Evolutionary conservation across 1,284 basidiomycete genomes (phyloP), one percentile per base, ranked within the genome.

Genomic region (Ustilago xerochloae): DNA sequence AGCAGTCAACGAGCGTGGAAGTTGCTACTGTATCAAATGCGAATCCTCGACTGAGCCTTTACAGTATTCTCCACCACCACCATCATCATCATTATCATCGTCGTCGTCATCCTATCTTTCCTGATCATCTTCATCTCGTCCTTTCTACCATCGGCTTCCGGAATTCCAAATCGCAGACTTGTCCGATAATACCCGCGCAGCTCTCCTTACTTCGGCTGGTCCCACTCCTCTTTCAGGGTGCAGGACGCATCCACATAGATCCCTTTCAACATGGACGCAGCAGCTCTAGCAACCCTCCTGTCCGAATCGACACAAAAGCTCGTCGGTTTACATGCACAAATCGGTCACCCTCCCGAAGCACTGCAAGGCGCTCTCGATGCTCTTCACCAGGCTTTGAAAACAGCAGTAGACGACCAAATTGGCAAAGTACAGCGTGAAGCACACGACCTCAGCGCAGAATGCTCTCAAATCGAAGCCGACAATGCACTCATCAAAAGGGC

Each of bases 401-500:
- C 72, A 24, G 81, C 81, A 0, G 77, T 82, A 24, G 74, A 81
- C 33, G 75, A 73, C n/a, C 76, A 83, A 69, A 68, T 83, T 24
- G 67, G 58, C 24, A 60, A 58, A 12, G 79, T 78, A n/a, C 60
- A 78, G 33, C 58, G 58, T 18, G 75, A 80, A 35, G 80, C 81
- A 8, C 63, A 70, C 4, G 61, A 68, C 16, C 71, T 79, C 16
- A 64, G 63, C 33, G 53, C 55, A 20, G 58, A 78, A 52, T 77
- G 80, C 50, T 50, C 54, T 24, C 48, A 50, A 29, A 63, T 65
- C 55, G 57, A 77, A 28, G 49, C 52, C n/a, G 58, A 69, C 26
- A 65, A 53, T 33, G 41, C 41, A 28, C 66, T n/a, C n/a, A 59
- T 65, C 53, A 54, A 48, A 24, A 56, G 36, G 22, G 67, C 63